Evolutionary conservation across 768 basidiomycete species (phyloP), one percentile per base, ranked within the genome.

Genomic region (Lentinula guzmanii): DNA sequence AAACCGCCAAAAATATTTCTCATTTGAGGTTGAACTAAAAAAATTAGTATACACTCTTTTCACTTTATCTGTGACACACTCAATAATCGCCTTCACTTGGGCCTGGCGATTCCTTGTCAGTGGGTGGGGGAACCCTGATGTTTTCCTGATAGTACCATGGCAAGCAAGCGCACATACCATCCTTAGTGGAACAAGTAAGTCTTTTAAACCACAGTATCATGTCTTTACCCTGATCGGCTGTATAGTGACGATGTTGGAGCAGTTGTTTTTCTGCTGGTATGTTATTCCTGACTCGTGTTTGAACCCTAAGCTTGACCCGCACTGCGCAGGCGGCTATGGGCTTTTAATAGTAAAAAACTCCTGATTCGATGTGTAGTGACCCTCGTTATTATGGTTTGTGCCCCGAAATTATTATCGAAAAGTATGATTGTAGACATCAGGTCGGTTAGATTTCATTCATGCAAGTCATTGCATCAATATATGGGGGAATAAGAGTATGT

Each of bases 251-350:
- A 52, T 58, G 16, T 55, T 66, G 3, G 63, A 66, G 35, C 69
- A 70, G 57, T 13, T 67, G 9, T 70, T 68, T 60, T 70, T 67
- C 55, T 65, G 68, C 9, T 68, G 66, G 64, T 64, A 62, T 16
- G 63, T 33, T 18, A 28, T 4, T 3, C 28, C 28, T 35, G 24
- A 51, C 28, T n/a, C 1, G 7, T 33, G 24, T 45, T 33, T 34
- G 33, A n/a, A 7, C 8, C 15, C 28, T 6, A 34, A n/a, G 16
- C 33, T 33, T 43, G 35, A 10, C 5, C 9, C 8, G 2, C 10
- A 48, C 8, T 13, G 18, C 9, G 10, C 31, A 31, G 34, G 55
- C 54, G 11, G 64, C 57, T 65, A 45, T 46, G 48, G 41, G 59
- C 16, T 24, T 61, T 33, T 45, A 52, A 21, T 54, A 48, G 51